Evolutionary conservation across 148 eudicot genomes (phyloP).

Genomic region (Rhododendron ovatum): DNA sequence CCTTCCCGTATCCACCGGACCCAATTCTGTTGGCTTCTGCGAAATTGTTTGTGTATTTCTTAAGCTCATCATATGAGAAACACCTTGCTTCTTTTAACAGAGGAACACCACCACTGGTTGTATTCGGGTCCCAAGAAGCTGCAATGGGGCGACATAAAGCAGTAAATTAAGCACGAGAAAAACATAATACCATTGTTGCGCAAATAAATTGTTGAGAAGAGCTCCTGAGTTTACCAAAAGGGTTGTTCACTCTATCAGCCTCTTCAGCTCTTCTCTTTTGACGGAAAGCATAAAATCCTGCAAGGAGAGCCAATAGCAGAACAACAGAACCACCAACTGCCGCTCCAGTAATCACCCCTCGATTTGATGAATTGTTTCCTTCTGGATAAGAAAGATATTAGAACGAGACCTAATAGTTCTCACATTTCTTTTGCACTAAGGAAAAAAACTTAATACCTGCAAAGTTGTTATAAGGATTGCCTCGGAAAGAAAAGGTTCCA

Average conservation of each 20-base stretch:
- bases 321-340: conserved; percentile 42
- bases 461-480: background rate
- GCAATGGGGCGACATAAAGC: conserved; percentile 19
- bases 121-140: conserved; percentile 61
- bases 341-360: conserved; percentile 44
- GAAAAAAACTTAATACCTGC: background rate
- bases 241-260: conserved; percentile 43
- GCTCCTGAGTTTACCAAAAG: conserved; percentile 44
- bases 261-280: conserved; percentile 55
- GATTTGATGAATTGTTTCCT: background rate
- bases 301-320: conserved; percentile 36
- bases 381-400: background rate
- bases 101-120: conserved; percentile 16
- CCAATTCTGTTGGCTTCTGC: conserved; percentile 1
- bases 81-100: conserved; percentile 10
- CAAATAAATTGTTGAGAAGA: background rate
- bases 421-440: background rate
- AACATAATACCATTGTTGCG: background rate
- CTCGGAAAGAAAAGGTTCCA: background rate
- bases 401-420: background rate
- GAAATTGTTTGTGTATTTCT: background rate
- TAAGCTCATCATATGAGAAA: background rate
- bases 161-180: background rate
- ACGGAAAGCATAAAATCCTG: conserved; percentile 46
- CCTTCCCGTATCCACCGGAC: conserved; percentile 23